phyloP scores from a whole-genome alignment of 2,329 filamentous ascomycete species.

The Pestalotiopsis sp. region DNA sequence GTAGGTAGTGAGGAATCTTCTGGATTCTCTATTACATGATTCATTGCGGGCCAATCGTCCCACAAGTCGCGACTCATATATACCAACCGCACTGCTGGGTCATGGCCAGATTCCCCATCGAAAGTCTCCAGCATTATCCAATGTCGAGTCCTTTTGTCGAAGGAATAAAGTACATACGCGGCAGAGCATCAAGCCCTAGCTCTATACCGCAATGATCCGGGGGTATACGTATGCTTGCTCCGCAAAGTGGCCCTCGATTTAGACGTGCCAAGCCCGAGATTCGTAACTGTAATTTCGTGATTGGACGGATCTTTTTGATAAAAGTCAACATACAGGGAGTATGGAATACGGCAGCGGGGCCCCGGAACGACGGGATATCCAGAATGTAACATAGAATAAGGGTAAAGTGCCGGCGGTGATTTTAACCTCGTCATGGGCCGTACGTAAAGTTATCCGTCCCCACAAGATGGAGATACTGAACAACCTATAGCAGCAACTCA shows the following conservation, averaged over 20 bases:
- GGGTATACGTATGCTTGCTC: neutral
- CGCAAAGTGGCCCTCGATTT: neutral
- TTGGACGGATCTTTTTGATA: neutral
- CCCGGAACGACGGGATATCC: neutral
- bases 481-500: neutral
- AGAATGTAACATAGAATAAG: no score
- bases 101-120: neutral
- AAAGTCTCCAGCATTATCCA: neutral
- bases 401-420: no score
- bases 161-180: no score
- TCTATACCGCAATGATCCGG: neutral
- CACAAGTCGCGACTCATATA: neutral
- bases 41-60: neutral
- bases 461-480: neutral
- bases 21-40: neutral
- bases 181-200: neutral
- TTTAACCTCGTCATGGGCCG: neutral
- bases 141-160: neutral
- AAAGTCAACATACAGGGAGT: neutral
- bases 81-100: neutral
- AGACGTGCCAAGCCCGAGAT: neutral
- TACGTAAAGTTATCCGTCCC: neutral
- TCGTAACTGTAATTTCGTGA: neutral
- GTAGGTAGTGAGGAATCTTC: neutral
- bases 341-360: neutral